Percentiles rank a stretch among this genome's conserved stretches.
phyloP scores from a whole-genome alignment of 495 filamentous ascomycete species.

The Platismatia glauca region DNA sequence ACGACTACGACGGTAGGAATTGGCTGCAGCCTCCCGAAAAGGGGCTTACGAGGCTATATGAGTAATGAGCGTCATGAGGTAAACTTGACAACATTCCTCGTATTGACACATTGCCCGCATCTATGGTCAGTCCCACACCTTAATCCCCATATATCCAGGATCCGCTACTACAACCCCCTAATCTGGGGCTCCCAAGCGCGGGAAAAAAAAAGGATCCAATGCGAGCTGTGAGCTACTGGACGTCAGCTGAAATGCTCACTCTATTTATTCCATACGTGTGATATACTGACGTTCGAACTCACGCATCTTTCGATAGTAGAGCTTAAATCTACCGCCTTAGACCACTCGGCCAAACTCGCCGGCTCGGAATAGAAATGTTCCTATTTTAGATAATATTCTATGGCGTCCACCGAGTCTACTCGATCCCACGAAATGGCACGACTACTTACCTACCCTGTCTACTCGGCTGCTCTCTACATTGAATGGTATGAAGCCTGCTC shows the following conservation, averaged over 20 bases:
- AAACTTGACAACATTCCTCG: too few relatives aligned
- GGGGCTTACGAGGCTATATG: constrained; percentile 64
- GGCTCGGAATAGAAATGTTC: background rate
- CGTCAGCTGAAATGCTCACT: background rate
- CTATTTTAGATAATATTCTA: background rate
- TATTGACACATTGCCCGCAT: too few relatives aligned
- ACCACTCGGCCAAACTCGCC: constrained; percentile 34
- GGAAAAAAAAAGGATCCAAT: constrained; percentile 11
- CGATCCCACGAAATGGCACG: too few relatives aligned
- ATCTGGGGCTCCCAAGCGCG: background rate
- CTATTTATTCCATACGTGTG: background rate
- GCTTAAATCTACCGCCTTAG: constrained; percentile 40
- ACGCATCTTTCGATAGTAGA: constrained; percentile 36
- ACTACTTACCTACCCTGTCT: background rate
- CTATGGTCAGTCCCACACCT: too few relatives aligned
- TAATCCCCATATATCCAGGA: too few relatives aligned
- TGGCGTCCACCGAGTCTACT: too few relatives aligned
- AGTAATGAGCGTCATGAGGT: background rate
- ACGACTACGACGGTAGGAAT: constrained; percentile 75
- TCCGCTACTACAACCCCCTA: background rate
- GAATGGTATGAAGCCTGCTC: background rate
- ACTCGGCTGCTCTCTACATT: background rate
- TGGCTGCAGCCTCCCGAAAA: constrained; percentile 80
- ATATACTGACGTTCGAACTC: constrained; percentile 34
- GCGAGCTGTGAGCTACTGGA: constrained; percentile 29